These are phyloP conservation scores for Peronospora belbahrii DNA, from an alignment of 352 stramenopile genomes.

Conservation along the genomic window DNA sequence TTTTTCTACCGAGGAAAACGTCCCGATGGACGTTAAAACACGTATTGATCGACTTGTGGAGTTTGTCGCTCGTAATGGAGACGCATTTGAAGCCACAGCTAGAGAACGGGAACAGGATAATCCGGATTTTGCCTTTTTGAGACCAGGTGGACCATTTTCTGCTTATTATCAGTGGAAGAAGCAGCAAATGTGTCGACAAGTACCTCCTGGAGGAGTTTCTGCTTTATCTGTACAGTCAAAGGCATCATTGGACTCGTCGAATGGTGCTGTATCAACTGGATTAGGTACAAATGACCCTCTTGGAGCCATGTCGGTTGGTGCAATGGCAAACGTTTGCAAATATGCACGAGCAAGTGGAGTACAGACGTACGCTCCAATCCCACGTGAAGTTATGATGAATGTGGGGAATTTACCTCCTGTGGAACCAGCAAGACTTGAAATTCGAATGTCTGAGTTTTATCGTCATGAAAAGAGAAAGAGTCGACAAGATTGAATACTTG, in stretches of 20 bases:
- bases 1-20: no score
- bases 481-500: not conserved
- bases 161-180: constrained; percentile 55
- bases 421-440: constrained; percentile 44
- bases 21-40: constrained; percentile 36
- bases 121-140: constrained; percentile 50
- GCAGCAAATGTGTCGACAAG: constrained; percentile 16
- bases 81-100: constrained; percentile 44
- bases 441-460: constrained; percentile 54
- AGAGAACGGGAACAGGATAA: constrained; percentile 40
- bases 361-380: constrained; percentile 33
- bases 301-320: constrained; percentile 30
- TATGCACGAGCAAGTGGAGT: constrained; percentile 27
- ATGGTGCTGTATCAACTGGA: not conserved
- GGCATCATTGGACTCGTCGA: not conserved
- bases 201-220: not conserved
- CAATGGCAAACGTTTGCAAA: constrained; percentile 52
- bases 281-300: constrained; percentile 5
- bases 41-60: constrained; percentile 54
- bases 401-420: constrained; percentile 25
- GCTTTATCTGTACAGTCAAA: not conserved
- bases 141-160: constrained; percentile 28
- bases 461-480: constrained; percentile 7
- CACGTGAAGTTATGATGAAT: constrained; percentile 29
- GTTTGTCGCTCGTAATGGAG: constrained; percentile 50